Evolutionary conservation across 2,329 filamentous ascomycete species (phyloP).

Genomic region (Penicillium sp.): DNA sequence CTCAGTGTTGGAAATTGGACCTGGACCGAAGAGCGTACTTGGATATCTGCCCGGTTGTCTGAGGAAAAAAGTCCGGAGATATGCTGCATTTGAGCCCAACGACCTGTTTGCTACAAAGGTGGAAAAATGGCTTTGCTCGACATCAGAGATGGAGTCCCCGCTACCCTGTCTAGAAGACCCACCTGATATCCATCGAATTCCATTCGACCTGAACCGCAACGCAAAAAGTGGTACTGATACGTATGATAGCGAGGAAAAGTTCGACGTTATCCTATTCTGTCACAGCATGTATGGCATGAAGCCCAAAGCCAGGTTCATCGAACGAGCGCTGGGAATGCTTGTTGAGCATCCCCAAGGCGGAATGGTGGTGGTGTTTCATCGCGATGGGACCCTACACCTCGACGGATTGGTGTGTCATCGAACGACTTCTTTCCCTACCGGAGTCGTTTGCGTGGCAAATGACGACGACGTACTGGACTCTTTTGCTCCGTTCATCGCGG

Average conservation of each 20-base stretch:
- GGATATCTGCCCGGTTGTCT: constrained; percentile 45
- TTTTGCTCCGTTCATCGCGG: constrained; percentile 57
- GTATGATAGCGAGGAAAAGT: constrained; percentile 40
- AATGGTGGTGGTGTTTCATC: constrained; percentile 58
- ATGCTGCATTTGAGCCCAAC: constrained; percentile 58
- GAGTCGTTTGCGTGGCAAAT: constrained; percentile 47
- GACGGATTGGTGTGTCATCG: constrained; percentile 51
- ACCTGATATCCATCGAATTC: constrained; percentile 8
- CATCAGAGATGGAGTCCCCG: constrained; percentile 26
- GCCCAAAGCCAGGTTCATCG: constrained; percentile 49
- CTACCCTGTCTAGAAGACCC: constrained; percentile 12
- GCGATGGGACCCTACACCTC: constrained; percentile 46
- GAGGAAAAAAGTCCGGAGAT: constrained; percentile 50
- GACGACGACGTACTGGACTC: constrained; percentile 48
- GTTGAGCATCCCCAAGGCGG: constrained; percentile 29
- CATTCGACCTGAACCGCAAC: constrained; percentile 24
- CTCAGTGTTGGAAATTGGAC: constrained; percentile 61
- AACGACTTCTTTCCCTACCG: constrained; percentile 50
- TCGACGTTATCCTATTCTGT: constrained; percentile 60
- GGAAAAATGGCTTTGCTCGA: constrained; percentile 44
- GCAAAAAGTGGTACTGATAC: constrained; percentile 18
- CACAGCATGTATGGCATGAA: constrained; percentile 65
- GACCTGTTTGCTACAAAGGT: constrained; percentile 47
- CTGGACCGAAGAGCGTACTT: constrained; percentile 58
- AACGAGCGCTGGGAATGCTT: constrained; percentile 52